Evolutionary conservation across 2,329 filamentous ascomycete species (phyloP), one percentile per base, ranked within the genome.

Genomic region (Paraconiothyrium sp.): DNA sequence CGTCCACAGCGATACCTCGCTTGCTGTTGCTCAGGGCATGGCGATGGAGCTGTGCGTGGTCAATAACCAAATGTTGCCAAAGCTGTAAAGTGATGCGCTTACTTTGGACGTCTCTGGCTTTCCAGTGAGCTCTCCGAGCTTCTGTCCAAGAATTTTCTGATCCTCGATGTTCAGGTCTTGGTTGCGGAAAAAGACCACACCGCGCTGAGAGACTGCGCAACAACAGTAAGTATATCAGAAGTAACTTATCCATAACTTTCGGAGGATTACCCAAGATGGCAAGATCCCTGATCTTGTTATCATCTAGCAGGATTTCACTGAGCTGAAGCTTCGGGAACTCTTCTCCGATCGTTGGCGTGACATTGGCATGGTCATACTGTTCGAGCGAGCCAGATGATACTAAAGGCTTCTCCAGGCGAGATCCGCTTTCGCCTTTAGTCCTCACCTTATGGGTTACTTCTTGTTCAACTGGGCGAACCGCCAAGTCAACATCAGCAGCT

Each of bases 151-250:
- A 57, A 87, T 77, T 78, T 91, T 92, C 68, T 90, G 88, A 2
- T 89, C 81, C 1, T 88, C 85, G 64, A 89, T 86, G 54, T 82
- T 86, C 37, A 91, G 78, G 66, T 61, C 54, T 67, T 91, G 89
- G 22, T 84, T 83, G 24, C 88, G 85, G 80, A 91, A 90, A 80
- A 90, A 90, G 43, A 90, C 88, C 2, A 91, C 89, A 14, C 88
- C 88, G 0, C 89, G 84, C 58, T 86, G 84, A 1, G 88, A 90
- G 65, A 91, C 44, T 47, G 44, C 13, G 44, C 13, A 4, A 30
- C 16, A 7, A 9, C 30, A 6, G 44, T 47, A 2, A 24, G 44
- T 30, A 14, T 16, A 30, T 16, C 4, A n/a, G 2, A 27, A 14
- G 44, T 20, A 10, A 3, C 8, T 27, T n/a, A 2, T 27, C 5